Base-by-base conservation (phyloP, 2,329 filamentous ascomycete genomes). In the Achaetomium macrosporum region DNA sequence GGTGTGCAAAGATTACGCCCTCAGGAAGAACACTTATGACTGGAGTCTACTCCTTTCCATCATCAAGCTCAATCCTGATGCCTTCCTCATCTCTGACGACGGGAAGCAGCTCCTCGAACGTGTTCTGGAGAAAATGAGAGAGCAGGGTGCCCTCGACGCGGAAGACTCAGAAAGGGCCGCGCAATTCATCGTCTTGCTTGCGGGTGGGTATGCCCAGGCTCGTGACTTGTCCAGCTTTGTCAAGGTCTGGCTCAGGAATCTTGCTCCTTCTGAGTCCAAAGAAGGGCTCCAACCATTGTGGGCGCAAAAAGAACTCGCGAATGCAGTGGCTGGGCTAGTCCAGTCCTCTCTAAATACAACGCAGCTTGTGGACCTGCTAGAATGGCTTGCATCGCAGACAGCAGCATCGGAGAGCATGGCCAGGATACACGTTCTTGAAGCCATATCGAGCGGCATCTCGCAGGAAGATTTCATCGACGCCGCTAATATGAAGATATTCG, bases 171-270 rank as follows among this genome's bases (percentile, higher is more conserved):
- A 57, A 9, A 45, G 50, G 33, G 59, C 61, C 30, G 61, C 63
- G 4, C 61, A 68, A 11, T 70, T 77, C 5, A 66, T 78, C 3
- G 65, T 68, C 2, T 65, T 71, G 1, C 68, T 79, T 17, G 70
- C 72, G 2, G 64, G 71, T 47, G 74, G 75, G 0, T 77, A 73
- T 56, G 71, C 70, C 8, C 71, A 66, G 5, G 70, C 67, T 11
- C 72, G 75, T 48, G 71, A 73, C 51, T 62, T 78, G 12, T 63
- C 73, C 0, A 66, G 69, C 5, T 79, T 79, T 51, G 54, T 79
- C 54, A 70, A 69, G 44, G 62, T 73, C 2, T 80, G 77, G 77
- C 74, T 69, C 44, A 60, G 67, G 40, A 70, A 75, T 51, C 65
- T 77, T 1, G 67, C 65, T 36, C 62, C 68, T 13, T 62, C 66